A percentile compares a stretch with the other conserved stretches of the same genome.
Evolutionary conservation across 192 early-diverging fungal species (phyloP).

Genomic region (Backusella sp.): DNA sequence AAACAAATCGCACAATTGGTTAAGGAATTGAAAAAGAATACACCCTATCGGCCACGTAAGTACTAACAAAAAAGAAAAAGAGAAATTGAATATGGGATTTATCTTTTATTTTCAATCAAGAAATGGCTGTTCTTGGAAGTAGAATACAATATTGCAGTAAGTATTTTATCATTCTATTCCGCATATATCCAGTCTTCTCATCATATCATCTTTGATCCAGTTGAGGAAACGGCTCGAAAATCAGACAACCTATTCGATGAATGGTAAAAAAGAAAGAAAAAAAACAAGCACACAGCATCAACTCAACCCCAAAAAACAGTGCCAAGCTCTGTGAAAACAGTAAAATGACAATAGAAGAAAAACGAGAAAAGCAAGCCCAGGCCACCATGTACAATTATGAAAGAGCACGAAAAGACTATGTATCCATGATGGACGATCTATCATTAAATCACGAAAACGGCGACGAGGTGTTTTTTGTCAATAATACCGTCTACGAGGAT

Average conservation of each 20-base stretch:
- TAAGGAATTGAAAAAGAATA: conserved; percentile 53
- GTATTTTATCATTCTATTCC: neutral
- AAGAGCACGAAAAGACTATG: neutral
- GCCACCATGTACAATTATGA: neutral
- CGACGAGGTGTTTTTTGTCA: neutral
- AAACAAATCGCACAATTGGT: conserved; percentile 59
- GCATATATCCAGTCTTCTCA: conserved; percentile 20
- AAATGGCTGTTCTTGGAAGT: conserved; percentile 50
- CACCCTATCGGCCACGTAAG: conserved; percentile 47
- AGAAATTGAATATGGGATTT: neutral
- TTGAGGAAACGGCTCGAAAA: neutral
- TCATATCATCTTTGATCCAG: neutral
- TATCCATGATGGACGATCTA: neutral
- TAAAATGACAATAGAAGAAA: neutral
- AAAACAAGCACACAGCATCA: neutral
- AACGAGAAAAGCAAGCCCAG: neutral
- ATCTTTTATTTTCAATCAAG: neutral
- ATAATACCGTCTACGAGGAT: neutral
- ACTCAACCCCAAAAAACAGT: neutral
- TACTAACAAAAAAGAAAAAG: too few relatives aligned
- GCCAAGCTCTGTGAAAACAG: neutral
- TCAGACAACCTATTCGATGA: neutral
- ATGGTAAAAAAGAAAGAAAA: neutral
- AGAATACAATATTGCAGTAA: conserved; percentile 50
- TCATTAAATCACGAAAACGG: neutral